Evolutionary conservation across 2,329 filamentous ascomycete species (phyloP).

Genomic region (Fusarium piperis): DNA sequence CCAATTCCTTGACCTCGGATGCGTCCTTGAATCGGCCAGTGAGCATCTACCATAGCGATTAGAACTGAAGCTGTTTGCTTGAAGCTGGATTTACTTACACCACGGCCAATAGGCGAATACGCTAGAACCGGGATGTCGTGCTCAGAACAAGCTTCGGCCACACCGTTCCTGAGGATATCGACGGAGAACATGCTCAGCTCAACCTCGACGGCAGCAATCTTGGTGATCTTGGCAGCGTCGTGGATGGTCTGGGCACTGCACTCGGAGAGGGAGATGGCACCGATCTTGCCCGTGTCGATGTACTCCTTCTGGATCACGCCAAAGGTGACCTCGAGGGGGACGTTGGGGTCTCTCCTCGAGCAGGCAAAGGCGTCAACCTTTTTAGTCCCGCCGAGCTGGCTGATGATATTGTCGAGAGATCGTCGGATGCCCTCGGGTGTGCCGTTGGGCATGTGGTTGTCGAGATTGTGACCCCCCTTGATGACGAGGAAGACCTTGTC

Average conservation of each 20-base stretch:
- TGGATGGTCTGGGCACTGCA: constrained; percentile 59
- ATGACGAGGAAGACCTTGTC: constrained; percentile 69
- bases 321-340: constrained; percentile 56
- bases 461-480: constrained; percentile 63
- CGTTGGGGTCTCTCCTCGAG: constrained; percentile 64
- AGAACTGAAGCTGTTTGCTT: background rate
- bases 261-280: constrained; percentile 63
- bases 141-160: constrained; percentile 66
- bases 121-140: constrained; percentile 75
- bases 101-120: constrained; percentile 75
- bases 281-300: constrained; percentile 62
- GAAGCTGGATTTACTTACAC: constrained; percentile 46
- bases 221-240: constrained; percentile 55
- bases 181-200: constrained; percentile 63
- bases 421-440: constrained; percentile 63
- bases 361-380: constrained; percentile 70
- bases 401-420: constrained; percentile 67
- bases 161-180: constrained; percentile 60
- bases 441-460: constrained; percentile 56
- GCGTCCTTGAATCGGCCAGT: constrained; percentile 41
- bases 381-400: constrained; percentile 62
- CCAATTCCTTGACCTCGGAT: constrained; percentile 36
- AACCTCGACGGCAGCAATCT: constrained; percentile 61
- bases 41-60: constrained; percentile 40
- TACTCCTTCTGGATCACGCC: constrained; percentile 56